phyloP scores from a whole-genome alignment of 2,329 filamentous ascomycete species.

The Fusarium coicis region DNA sequence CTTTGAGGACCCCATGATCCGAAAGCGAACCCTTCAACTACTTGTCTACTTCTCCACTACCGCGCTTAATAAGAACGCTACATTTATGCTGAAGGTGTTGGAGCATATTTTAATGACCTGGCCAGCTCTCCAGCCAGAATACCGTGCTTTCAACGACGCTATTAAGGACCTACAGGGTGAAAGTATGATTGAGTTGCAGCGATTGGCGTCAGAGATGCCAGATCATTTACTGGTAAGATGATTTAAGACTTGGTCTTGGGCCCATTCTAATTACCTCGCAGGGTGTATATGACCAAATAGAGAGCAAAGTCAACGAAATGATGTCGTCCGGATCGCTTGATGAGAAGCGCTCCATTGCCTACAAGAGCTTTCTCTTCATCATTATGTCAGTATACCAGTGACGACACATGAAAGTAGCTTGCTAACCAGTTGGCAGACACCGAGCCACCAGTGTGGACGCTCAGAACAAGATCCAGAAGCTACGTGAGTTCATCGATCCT shows the following conservation, averaged over 20 bases:
- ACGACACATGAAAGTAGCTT: background rate
- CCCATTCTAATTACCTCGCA: slow-evolving; percentile 45
- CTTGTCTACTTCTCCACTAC: slow-evolving; percentile 87
- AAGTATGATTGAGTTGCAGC: slow-evolving; percentile 87
- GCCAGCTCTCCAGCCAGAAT: slow-evolving; percentile 76
- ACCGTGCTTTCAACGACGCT: slow-evolving; percentile 82
- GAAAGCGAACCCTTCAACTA: slow-evolving; percentile 82
- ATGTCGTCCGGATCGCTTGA: slow-evolving; percentile 78
- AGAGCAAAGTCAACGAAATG: slow-evolving; percentile 84
- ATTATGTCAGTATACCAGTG: slow-evolving; percentile 71
- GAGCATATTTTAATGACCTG: slow-evolving; percentile 91
- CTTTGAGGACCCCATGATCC: slow-evolving; percentile 86
- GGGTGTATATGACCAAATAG: slow-evolving; percentile 88
- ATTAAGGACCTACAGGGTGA: slow-evolving; percentile 89
- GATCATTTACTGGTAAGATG: slow-evolving; percentile 80
- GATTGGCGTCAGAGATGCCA: slow-evolving; percentile 89
- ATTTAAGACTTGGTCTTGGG: background rate
- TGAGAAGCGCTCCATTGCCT: slow-evolving; percentile 85
- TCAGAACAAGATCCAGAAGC: slow-evolving; percentile 74
- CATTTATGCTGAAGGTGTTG: slow-evolving; percentile 88
- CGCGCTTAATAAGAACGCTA: slow-evolving; percentile 78
- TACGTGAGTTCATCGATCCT: slow-evolving; percentile 83
- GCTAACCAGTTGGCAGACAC: slow-evolving; percentile 64
- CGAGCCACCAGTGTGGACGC: slow-evolving; percentile 81
- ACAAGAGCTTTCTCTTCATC: slow-evolving; percentile 91